These are phyloP conservation scores for Fraxinus greggii DNA, from an alignment of 305 asterid genomes.

Conservation along the genomic window DNA sequence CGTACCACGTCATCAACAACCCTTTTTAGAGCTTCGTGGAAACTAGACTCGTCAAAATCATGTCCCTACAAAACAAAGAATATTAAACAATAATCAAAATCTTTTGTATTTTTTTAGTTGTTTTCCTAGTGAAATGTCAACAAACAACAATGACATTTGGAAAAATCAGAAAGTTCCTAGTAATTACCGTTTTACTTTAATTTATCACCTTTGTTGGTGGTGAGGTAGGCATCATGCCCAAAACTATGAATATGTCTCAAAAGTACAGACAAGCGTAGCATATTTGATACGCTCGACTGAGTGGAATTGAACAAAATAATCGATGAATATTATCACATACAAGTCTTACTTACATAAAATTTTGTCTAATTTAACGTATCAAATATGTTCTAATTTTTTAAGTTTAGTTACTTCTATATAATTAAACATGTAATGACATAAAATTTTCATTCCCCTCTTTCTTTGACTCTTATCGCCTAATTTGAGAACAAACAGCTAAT, in stretches of 20 bases:
- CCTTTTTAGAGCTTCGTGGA: slow-evolving; percentile 42
- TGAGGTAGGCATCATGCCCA: not conserved
- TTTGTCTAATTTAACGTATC: not conserved
- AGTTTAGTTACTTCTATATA: not conserved
- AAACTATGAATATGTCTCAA: not conserved
- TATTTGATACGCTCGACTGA: not conserved
- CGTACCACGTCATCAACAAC: slow-evolving; percentile 28
- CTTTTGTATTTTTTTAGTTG: not conserved
- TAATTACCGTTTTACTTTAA: slow-evolving; percentile 17
- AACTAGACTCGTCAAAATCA: slow-evolving; percentile 46
- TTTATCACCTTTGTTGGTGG: not conserved
- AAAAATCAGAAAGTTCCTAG: slow-evolving; percentile 18
- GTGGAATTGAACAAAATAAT: not conserved
- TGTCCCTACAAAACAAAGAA: slow-evolving; percentile 27
- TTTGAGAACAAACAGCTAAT: not conserved
- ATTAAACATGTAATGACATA: not conserved
- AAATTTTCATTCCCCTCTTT: not conserved
- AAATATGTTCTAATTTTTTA: not conserved
- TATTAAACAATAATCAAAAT: not conserved
- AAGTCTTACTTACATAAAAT: not conserved
- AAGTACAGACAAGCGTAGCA: not conserved
- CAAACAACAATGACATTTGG: not conserved
- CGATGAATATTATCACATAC: not conserved
- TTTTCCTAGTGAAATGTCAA: not conserved
- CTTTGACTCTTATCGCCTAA: no score